Evolutionary conservation across 768 basidiomycete species (phyloP).

Genomic region (Lactifluus pinguis): DNA sequence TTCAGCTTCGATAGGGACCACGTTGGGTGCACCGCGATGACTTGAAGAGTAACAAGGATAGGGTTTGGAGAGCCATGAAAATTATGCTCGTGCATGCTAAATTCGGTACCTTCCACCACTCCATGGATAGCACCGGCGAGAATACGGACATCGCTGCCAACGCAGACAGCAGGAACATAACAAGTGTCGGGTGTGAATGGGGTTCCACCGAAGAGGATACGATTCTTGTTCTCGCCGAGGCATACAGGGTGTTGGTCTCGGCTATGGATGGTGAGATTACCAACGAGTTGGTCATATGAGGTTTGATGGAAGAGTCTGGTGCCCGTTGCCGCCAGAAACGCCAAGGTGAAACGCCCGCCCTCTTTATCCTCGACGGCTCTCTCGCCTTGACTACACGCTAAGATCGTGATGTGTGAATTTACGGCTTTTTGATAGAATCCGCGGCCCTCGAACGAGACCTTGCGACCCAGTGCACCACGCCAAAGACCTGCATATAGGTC

Average conservation of each 20-base stretch:
- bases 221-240: constrained; percentile 39
- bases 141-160: constrained; percentile 38
- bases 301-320: constrained; percentile 44
- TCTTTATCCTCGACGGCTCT: constrained; percentile 52
- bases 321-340: constrained; percentile 41
- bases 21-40: constrained; percentile 45
- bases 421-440: constrained; percentile 37
- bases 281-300: constrained; percentile 40
- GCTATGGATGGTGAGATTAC: constrained; percentile 32
- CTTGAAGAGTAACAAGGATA: constrained; percentile 40
- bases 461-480: constrained; percentile 40
- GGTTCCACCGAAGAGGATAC: constrained; percentile 44
- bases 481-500: constrained; percentile 51
- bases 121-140: constrained; percentile 56
- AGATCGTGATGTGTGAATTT: constrained; percentile 43
- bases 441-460: constrained; percentile 28
- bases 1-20: constrained; percentile 46
- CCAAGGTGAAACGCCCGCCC: constrained; percentile 52
- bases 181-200: constrained; percentile 45
- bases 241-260: constrained; percentile 43
- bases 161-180: constrained; percentile 34
- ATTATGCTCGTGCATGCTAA: constrained; percentile 56
- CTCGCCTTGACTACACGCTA: constrained; percentile 47
- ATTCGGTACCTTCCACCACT: constrained; percentile 51
- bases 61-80: constrained; percentile 49